A percentile compares a stretch with the other conserved stretches of the same genome.
Conservation (phyloP, 169 alveolate species). For the Plasmodium blacklocki region DNA sequence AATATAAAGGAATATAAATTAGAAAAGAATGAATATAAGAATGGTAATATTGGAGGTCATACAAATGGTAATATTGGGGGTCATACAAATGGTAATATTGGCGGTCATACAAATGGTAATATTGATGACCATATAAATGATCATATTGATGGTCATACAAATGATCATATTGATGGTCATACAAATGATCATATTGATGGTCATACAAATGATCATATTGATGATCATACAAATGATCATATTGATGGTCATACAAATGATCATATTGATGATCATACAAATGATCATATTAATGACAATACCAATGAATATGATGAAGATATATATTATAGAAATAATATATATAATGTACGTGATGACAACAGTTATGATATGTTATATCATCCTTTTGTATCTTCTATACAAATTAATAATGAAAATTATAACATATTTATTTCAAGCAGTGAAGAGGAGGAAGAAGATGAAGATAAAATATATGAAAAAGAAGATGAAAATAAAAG, state of each 20-base stretch:
- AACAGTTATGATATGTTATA: not conserved
- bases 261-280: not conserved
- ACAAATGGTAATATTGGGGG: too few species aligned
- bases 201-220: not conserved
- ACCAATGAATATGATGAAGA: not conserved
- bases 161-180: not conserved
- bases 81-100: too few species aligned
- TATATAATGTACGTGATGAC: constrained; percentile 12
- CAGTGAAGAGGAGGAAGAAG: constrained; percentile 68
- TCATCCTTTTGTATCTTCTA: not conserved
- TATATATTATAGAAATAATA: not conserved
- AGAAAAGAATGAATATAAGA: too few species aligned
- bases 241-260: not conserved
- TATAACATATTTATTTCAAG: constrained; percentile 45
- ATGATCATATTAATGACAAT: not conserved
- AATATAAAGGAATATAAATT: too few species aligned
- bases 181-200: not conserved
- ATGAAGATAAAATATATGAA: not conserved
- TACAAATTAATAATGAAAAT: constrained; percentile 17
- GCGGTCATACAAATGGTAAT: too few species aligned
- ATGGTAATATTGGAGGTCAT: too few species aligned
- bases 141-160: too few species aligned
- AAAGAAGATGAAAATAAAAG: not conserved
- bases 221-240: not conserved
- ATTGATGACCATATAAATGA: too few species aligned